Evolutionary conservation across 768 basidiomycete genomes (phyloP).

Genomic region (Russula compacta): DNA sequence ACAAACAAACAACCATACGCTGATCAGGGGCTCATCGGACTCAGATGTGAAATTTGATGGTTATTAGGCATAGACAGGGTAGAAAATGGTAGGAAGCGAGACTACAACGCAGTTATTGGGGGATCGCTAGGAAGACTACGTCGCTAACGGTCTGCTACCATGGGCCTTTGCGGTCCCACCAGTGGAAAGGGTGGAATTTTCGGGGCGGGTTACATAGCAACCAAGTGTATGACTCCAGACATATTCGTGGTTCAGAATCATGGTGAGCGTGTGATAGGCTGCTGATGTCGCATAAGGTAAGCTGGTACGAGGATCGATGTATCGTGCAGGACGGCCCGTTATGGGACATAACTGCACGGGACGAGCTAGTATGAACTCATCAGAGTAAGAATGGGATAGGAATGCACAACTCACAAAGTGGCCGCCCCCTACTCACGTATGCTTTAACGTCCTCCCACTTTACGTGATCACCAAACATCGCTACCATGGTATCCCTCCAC

Average conservation of each 20-base stretch:
- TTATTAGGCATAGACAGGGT: neutral
- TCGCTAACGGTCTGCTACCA: neutral
- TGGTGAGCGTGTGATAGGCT: slow-evolving; percentile 58
- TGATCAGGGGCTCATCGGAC: neutral
- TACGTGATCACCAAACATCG: slow-evolving; percentile 80
- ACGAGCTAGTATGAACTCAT: slow-evolving; percentile 38
- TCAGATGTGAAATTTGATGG: neutral
- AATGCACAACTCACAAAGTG: slow-evolving; percentile 39
- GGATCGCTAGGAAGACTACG: neutral
- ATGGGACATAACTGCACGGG: slow-evolving; percentile 61
- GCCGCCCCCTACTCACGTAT: slow-evolving; percentile 55
- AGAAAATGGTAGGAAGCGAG: too few species aligned
- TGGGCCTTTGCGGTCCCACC: neutral
- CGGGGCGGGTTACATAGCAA: slow-evolving; percentile 31
- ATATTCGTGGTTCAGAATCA: slow-evolving; percentile 56
- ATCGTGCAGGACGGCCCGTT: slow-evolving; percentile 69
- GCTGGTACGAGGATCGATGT: slow-evolving; percentile 70
- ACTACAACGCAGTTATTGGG: neutral
- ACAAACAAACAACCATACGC: neutral
- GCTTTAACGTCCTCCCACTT: slow-evolving; percentile 69
- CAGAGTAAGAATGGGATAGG: neutral
- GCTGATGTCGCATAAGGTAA: slow-evolving; percentile 67
- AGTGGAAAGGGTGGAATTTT: neutral
- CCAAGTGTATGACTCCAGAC: slow-evolving; percentile 46
- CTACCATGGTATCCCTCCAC: slow-evolving; percentile 68